Evolutionary conservation across 768 basidiomycete genomes (phyloP), one percentile per base, ranked within the genome.

Genomic region (Rhizopogon vulgaris): DNA sequence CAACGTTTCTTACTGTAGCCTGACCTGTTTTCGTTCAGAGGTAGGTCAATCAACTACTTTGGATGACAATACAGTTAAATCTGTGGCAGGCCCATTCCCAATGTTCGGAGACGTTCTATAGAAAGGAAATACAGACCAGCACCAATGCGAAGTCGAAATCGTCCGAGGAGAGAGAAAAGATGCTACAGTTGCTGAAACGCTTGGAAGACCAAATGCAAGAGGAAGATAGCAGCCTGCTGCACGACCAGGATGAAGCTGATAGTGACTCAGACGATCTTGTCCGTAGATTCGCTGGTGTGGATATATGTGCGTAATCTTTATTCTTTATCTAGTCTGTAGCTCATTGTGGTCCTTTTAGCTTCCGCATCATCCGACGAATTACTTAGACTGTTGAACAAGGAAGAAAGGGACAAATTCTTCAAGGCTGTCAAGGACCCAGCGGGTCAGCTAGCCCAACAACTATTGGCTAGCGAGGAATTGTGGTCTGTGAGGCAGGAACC

Each of bases 101-200:
- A 64, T 93, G 90, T 70, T 90, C 90, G 24, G 91, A 93, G 64
- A 69, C 74, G 0, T 94, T 94, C 64, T 92, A 91, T 66, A 81
- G 82, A 57, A 83, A 82, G 48, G 85, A 90, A 61, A 67, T 93
- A 3, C 82, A 87, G 56, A 65, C 66, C 2, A 81, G 85, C 41
- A 84, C 90, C 49, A 75, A 73, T 38, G 62, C 76, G 0, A 75
- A 73, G 32, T 74, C 81, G 4, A 82, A 77, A 59, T 72, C 77
- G 3, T 66, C 71, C 0, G 70, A 79, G 52, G 88, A 93, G 60
- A 73, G 81, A 40, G 63, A 68, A 41, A 72, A 77, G 55, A 91
- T 90, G 78, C 66, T 92, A 60, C 80, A 83, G 42, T 61, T 92
- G 4, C 71, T 93, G 18, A 82, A 79, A 62, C 80, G 76, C 8